Conservation (phyloP, 345 rosid genomes). For the Kernera saxatilis region DNA sequence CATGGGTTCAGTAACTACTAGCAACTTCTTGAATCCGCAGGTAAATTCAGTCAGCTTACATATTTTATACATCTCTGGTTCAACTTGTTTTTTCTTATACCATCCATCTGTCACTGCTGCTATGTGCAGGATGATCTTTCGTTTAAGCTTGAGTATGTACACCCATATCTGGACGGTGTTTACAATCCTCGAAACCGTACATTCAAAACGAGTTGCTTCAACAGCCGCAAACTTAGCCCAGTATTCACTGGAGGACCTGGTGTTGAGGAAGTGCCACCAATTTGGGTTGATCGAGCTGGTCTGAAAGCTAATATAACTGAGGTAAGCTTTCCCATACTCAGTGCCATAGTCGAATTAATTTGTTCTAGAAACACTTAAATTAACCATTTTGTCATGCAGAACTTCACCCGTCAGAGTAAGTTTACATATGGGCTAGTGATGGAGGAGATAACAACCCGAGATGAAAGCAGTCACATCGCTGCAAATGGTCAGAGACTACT, state of each 20-base stretch:
- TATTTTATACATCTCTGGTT: not conserved
- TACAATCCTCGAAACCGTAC: slow-evolving; percentile 79
- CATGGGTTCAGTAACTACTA: slow-evolving; percentile 92
- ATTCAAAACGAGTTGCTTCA: slow-evolving; percentile 80
- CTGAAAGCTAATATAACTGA: slow-evolving; percentile 88
- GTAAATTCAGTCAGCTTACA: slow-evolving; percentile 28
- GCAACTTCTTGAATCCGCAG: slow-evolving; percentile 94
- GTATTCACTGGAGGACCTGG: slow-evolving; percentile 99
- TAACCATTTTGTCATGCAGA: slow-evolving; percentile 40
- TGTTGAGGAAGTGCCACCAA: slow-evolving; percentile 96
- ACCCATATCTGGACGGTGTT: slow-evolving; percentile 92
- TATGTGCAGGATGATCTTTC: slow-evolving; percentile 86
- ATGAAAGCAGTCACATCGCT: slow-evolving; percentile 92
- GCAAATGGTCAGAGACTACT: slow-evolving; percentile 84
- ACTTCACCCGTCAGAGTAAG: slow-evolving; percentile 96
- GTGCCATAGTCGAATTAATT: not conserved
- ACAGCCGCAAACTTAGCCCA: slow-evolving; percentile 94
- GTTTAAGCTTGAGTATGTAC: slow-evolving; percentile 96
- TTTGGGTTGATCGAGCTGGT: slow-evolving; percentile 99
- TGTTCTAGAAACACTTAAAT: not conserved
- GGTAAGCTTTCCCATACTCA: slow-evolving; percentile 41
- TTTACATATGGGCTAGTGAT: slow-evolving; percentile 94
- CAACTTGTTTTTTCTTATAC: not conserved
- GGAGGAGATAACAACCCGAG: slow-evolving; percentile 98
- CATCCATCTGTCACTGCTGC: not conserved